Evolutionary conservation across 768 basidiomycete genomes (phyloP), one percentile per base, ranked within the genome.

Genomic region (Phaeotremella fagi): DNA sequence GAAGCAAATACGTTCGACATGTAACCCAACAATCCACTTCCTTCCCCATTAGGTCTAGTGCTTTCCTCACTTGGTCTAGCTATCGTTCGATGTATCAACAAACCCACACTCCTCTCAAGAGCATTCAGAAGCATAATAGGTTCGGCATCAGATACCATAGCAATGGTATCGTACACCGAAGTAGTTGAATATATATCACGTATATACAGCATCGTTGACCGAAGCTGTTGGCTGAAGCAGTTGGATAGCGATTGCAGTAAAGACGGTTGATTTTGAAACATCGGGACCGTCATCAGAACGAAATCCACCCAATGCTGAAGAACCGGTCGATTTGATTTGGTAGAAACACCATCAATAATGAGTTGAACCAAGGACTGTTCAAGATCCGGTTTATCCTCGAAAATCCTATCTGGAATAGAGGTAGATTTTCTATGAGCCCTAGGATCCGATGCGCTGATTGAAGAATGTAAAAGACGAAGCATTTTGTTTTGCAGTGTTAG

Each of bases 301-400:
- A 99, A 98, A 70, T 98, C 94, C 24, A 98, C 79, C 94, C 94
- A 98, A 63, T 95, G 89, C 66, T 95, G 92, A 26, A 94, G 73
- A 23, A 94, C 81, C 1, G 89, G 80, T 25, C 85, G 82, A 74
- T 94, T 95, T 26, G 80, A 74, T 9, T 79, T 76, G 3, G 78
- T 71, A 11, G 84, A 77, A 43, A 98, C 82, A 2, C 88, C 94
- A 66, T 94, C 88, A 16, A 86, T 78, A 20, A 97, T 77, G 0
- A 86, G 84, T 61, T 86, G 87, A 0, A 86, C 37, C 90, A 80
- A 41, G 14, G 38, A 35, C 0, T 81, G 63, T 85, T 87, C 45
- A 16, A 53, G 55, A 3, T 59, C 52, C 2, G 49, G 28, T 29
- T 52, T 50, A 31, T 31, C 28, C 5, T 29, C 45, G 31, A 27